Conservation (phyloP, 306 rosid species). For the Castanea crenata region DNA sequence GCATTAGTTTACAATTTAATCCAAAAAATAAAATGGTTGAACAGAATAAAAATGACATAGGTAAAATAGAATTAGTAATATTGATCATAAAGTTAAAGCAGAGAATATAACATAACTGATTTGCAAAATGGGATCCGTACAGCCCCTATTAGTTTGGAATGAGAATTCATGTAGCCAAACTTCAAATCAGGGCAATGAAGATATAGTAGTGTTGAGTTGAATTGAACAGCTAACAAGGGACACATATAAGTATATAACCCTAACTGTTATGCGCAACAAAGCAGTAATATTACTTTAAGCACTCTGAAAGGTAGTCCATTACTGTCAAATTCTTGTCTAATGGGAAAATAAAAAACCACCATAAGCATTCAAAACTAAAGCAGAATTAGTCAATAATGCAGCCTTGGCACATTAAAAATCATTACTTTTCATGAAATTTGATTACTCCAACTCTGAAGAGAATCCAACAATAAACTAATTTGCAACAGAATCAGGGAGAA, state of each 20-base stretch:
- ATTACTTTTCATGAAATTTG: not conserved
- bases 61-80: not conserved
- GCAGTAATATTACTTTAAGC: not conserved
- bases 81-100: not conserved
- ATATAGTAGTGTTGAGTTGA: not conserved
- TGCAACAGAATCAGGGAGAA: not conserved
- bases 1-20: no score
- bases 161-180: not conserved
- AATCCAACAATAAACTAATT: not conserved
- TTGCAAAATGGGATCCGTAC: not conserved
- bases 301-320: not conserved
- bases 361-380: not conserved
- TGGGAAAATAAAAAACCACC: not conserved
- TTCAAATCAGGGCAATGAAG: not conserved
- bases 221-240: not conserved
- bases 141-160: not conserved
- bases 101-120: not conserved
- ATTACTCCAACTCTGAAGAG: not conserved
- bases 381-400: not conserved
- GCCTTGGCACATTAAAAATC: not conserved
- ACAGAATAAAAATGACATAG: not conserved
- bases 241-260: not conserved
- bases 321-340: not conserved
- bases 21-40: not conserved
- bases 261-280: not conserved